These are phyloP conservation scores for Coprinopsis marcescibilis DNA, from an alignment of 768 basidiomycete genomes.

Conservation along the genomic window DNA sequence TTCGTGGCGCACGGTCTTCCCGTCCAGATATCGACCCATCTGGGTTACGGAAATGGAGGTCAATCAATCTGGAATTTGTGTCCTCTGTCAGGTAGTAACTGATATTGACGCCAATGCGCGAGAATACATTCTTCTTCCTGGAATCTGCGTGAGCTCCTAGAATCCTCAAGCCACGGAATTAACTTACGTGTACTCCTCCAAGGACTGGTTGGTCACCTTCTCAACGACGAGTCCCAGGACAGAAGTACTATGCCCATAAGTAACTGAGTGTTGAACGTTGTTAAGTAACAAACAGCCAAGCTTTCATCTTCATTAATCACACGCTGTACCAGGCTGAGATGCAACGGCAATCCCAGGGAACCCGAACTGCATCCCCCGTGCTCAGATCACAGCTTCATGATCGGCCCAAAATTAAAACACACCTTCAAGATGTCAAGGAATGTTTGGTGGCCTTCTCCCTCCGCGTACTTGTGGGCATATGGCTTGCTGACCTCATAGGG, in stretches of 20 bases:
- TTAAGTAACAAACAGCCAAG: too few relatives aligned
- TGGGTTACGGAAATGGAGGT: constrained; percentile 16
- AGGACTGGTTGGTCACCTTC: constrained; percentile 20
- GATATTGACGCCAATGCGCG: constrained; percentile 23
- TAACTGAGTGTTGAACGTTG: constrained; percentile 19
- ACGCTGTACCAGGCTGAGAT: constrained; percentile 25
- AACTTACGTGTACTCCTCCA: constrained; percentile 25
- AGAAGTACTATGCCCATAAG: constrained; percentile 26
- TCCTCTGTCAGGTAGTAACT: constrained; percentile 23
- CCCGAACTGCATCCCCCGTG: constrained; percentile 17
- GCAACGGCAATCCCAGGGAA: constrained; percentile 20
- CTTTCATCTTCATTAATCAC: constrained; percentile 10
- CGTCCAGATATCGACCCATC: constrained; percentile 17
- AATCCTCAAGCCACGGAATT: neutral
- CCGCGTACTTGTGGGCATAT: constrained; percentile 16
- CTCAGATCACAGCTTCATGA: too few relatives aligned
- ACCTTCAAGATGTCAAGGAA: constrained; percentile 23
- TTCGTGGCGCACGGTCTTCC: constrained; percentile 14
- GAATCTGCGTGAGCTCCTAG: neutral
- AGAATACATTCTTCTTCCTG: constrained; percentile 26
- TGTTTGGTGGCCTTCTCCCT: constrained; percentile 12
- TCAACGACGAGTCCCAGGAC: constrained; percentile 27
- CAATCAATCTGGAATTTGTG: constrained; percentile 15
- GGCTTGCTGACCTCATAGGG: neutral
- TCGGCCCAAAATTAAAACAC: too few relatives aligned